Evolutionary conservation across 495 filamentous ascomycete species (phyloP), one percentile per base, ranked within the genome.

Genomic region (Filosporella fistucella): DNA sequence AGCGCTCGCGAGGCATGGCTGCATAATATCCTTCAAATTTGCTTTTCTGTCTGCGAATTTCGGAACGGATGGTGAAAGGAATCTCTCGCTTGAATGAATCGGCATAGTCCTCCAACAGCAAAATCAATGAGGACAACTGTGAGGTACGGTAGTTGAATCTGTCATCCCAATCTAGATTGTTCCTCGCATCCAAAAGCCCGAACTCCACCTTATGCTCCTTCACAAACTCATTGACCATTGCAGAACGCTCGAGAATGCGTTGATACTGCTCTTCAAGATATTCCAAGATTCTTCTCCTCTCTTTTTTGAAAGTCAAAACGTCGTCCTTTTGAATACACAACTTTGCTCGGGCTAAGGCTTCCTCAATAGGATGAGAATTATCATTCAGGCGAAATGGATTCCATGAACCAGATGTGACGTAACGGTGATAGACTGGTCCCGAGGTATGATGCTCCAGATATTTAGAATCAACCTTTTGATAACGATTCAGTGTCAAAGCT

Each of bases 201-300:
- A 4, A 7, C 2, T 24, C 14, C 3, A 3, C 21, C n/a, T 42
- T 42, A 10, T 11, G 8, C 18, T 42, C 12, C 9, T 50, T 50
- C 8, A 42, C 24, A 42, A 34, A 42, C n/a, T 24, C 18, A 16
- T 32, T 34, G 14, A 50, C n/a, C 3, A 1, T 2, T 7, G 12
- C 6, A 9, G 36, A 14, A 11, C 23, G 24, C 14, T 20, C 14
- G 14, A 16, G n/a, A 34, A 42, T 34, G 21, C 25, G 37, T 38
- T 49, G 23, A 28, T 49, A 42, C 16, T 49, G 46, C 3, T 36
- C 26, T 25, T 41, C 46, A 20, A 41, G 25, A 20, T 32, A 41
- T 17, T 49, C 36, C 10, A 49, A 2, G 2, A 23, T 28, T 7
- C 14, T 18, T 1, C 12, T 13, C n/a, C 46, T 9, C 4, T 23